A percentile compares a stretch with the other conserved stretches of the same genome.
These are phyloP conservation scores for Cydonia oblonga DNA, from an alignment of 331 rosid genomes.

Conservation along the genomic window DNA sequence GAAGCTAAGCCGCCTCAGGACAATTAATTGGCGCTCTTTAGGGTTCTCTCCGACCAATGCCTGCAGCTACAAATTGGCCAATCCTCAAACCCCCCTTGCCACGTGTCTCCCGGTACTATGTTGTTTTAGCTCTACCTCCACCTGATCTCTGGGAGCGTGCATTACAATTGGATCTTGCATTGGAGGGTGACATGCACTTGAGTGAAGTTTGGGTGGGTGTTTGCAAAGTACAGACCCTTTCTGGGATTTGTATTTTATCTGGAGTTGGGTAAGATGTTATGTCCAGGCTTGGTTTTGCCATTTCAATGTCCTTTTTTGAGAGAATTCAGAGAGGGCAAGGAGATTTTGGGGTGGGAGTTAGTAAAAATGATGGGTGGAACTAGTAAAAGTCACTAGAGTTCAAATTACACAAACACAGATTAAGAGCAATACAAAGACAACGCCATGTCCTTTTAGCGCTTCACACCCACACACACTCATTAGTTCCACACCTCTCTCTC, in stretches of 20 bases:
- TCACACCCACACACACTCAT: slow-evolving; percentile 12
- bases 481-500: neutral
- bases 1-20: neutral
- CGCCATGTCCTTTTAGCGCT: slow-evolving; percentile 27
- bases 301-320: neutral
- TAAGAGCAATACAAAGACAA: slow-evolving; percentile 15
- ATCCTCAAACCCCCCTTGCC: neutral
- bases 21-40: neutral
- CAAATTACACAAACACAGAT: neutral
- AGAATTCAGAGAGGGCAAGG: neutral
- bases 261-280: neutral
- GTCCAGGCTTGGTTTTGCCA: neutral
- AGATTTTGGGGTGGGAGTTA: neutral
- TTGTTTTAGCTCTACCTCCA: neutral
- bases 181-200: neutral
- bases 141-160: neutral
- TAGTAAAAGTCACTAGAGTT: neutral
- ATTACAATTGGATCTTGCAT: neutral
- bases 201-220: neutral
- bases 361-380: slow-evolving; percentile 6
- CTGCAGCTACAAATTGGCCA: neutral
- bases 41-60: slow-evolving; percentile 18
- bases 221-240: neutral
- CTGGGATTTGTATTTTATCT: neutral
- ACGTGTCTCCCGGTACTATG: slow-evolving; percentile 20